Base-by-base conservation (phyloP, 495 filamentous ascomycete genomes). In the Clavariopsis aquatica region DNA sequence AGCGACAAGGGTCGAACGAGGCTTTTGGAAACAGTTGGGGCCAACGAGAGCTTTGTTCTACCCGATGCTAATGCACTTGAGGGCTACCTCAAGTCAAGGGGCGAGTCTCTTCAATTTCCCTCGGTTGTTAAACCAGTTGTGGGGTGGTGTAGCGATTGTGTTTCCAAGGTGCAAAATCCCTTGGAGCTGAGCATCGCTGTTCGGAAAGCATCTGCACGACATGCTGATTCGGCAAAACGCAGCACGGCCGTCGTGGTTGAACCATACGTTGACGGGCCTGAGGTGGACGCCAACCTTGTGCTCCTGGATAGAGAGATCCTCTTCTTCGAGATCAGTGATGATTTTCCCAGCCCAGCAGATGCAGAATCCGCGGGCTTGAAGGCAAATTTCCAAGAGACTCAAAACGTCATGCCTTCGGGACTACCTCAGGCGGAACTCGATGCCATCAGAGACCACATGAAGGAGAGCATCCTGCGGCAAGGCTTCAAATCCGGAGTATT, bases 221-320 rank as follows among this genome's bases (percentile, higher is more conserved):
- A 59, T 12, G 38, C 28, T 9, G 28, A 34, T 2, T 38, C 24
- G 20, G 20, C 46, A n/a, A 22, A 17, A 10, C 27, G 31, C 3
- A 34, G 49, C 20, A 54, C 34, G 20, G 41, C 36, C 1, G 31
- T 66, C 12, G 38, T 61, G 1, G 29, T 66, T 5, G 64, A 69
- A 49, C 31, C 36, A 45, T 80, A 70, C 53, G 52, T 73, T 26
- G 71, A 70, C 29, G 78, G 82, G 0, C 82, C 82, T 0, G 82
- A 85, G 64, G 78, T 85, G 15, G 82, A 85, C 59, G 78, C 73
- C 53, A 85, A 84, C 65, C 73, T 84, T 46, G 72, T 82, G 1
- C 69, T 85, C 2, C 65, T 74, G 1, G 75, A 82, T 53, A 81
- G 80, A 26, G 76, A 84, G 38, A 43, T 83, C 10, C 59, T 83